Evolutionary conservation across 2,329 filamentous ascomycete species (phyloP).

Genomic region (Xylariaceae sp.): DNA sequence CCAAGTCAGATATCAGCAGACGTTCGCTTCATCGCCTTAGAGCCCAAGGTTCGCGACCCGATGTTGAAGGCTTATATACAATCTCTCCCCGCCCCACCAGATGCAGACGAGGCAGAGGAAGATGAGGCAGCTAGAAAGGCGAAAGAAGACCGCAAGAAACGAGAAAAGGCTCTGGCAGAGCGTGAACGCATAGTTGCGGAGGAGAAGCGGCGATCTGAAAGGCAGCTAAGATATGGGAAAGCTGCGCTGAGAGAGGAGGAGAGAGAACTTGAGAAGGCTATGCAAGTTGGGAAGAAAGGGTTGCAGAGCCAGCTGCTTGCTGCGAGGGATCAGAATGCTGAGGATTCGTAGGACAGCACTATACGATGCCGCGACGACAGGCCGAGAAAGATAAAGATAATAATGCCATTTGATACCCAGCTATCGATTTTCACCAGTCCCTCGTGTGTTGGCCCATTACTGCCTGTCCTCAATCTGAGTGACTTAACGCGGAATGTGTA

Average conservation of each 20-base stretch:
- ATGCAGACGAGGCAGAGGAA: slow-evolving; percentile 43
- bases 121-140: slow-evolving; percentile 50
- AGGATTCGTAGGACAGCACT: not conserved
- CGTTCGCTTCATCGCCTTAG: slow-evolving; percentile 67
- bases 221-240: slow-evolving; percentile 59
- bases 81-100: slow-evolving; percentile 58
- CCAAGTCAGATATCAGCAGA: slow-evolving; percentile 64
- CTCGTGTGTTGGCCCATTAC: too few relatives aligned
- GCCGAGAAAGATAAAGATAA: too few relatives aligned
- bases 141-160: slow-evolving; percentile 50
- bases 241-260: slow-evolving; percentile 64
- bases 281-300: slow-evolving; percentile 66
- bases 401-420: too few relatives aligned
- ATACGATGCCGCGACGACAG: too few relatives aligned
- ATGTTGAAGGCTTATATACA: slow-evolving; percentile 66
- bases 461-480: too few relatives aligned
- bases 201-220: slow-evolving; percentile 59
- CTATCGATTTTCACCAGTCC: too few relatives aligned
- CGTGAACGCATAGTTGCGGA: slow-evolving; percentile 61
- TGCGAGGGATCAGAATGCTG: slow-evolving; percentile 20
- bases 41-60: slow-evolving; percentile 58
- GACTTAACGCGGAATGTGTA: too few relatives aligned
- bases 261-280: slow-evolving; percentile 64
- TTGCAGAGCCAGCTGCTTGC: slow-evolving; percentile 57
- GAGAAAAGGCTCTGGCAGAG: slow-evolving; percentile 67